These are phyloP conservation scores for Saksenaea vasiformis DNA, from an alignment of 371 early-diverging fungal genomes.

Conservation along the genomic window DNA sequence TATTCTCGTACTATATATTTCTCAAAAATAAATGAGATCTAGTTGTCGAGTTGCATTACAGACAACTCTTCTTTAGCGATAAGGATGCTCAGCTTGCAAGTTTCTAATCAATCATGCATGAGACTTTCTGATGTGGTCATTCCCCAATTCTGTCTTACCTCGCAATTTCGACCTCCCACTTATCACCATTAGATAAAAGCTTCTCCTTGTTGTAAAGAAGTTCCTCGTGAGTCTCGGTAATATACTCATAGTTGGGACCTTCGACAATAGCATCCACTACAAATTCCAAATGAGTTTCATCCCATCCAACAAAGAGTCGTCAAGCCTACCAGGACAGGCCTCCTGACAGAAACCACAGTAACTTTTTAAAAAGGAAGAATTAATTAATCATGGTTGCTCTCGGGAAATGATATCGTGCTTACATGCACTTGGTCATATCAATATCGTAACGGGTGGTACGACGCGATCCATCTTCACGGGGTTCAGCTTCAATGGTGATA, in stretches of 20 bases:
- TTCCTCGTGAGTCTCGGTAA: conserved; percentile 97
- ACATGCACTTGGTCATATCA: conserved; percentile 98
- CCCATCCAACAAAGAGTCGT: neutral
- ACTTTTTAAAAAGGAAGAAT: conserved; percentile 40
- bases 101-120: conserved; percentile 29
- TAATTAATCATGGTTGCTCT: too few relatives aligned
- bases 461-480: conserved; percentile 93
- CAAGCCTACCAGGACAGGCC: conserved; percentile 52
- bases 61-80: conserved; percentile 49
- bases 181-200: conserved; percentile 96
- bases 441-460: conserved; percentile 98
- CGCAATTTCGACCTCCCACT: conserved; percentile 94
- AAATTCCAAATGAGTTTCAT: neutral
- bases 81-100: conserved; percentile 64
- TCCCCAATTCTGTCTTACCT: conserved; percentile 36
- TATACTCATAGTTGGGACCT: conserved; percentile 95
- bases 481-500: conserved; percentile 98
- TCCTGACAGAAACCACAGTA: conserved; percentile 98
- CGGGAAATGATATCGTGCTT: conserved; percentile 24
- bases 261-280: conserved; percentile 97
- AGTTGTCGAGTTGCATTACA: neutral
- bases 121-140: neutral
- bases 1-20: neutral
- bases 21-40: neutral
- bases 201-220: conserved; percentile 98